Evolutionary conservation across 768 basidiomycete species (phyloP), one percentile per base, ranked within the genome.

Genomic region (Crucibulum laeve): DNA sequence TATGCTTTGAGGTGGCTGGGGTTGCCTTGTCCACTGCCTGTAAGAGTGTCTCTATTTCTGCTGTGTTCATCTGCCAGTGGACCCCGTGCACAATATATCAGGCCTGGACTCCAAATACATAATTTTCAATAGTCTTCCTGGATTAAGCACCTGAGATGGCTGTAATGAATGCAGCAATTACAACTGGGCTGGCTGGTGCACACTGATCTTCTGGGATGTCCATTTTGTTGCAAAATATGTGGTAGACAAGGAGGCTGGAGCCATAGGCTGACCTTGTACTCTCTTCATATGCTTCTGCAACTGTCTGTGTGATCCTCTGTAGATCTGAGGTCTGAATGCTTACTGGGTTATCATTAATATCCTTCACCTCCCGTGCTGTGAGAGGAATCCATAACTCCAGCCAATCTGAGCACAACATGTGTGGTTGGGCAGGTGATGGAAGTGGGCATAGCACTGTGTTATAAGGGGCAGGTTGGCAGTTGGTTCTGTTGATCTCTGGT

Each of bases 21-120:
- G 67, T 49, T 0, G 67, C 34, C 2, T 39, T 34, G 0, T 54
- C 51, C 1, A 68, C 67, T 0, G 55, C 68, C 15, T 49, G 52
- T 0, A 76, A 49, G 0, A 68, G 23, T 0, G 56, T 44, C 0
- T 67, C 54, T 11, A 68, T 24, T 17, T 64, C 53, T 0, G 36
- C 32, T 0, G 57, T 34, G 21, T 67, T 48, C 1, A 65, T 42
- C 0, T 11, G 34, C 66, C 67, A 75, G 0, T 21, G 34, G 0
- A 68, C 4, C 0, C 70, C 57, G 43, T 79, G 73, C 0, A 76
- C 38, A 1, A 66, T 53, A 48, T 79, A 73, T 74, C 74, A 79
- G 2, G 74, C 72, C 1, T 63, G 50, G 1, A 77, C 34, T 0
- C 64, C 68, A 1, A 49, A 47, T 0, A 73, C 15, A 42, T 69